Percentiles rank a stretch among this genome's conserved stretches.
phyloP scores from a whole-genome alignment of 2,329 filamentous ascomycete species.

The Diaporthe eres region DNA sequence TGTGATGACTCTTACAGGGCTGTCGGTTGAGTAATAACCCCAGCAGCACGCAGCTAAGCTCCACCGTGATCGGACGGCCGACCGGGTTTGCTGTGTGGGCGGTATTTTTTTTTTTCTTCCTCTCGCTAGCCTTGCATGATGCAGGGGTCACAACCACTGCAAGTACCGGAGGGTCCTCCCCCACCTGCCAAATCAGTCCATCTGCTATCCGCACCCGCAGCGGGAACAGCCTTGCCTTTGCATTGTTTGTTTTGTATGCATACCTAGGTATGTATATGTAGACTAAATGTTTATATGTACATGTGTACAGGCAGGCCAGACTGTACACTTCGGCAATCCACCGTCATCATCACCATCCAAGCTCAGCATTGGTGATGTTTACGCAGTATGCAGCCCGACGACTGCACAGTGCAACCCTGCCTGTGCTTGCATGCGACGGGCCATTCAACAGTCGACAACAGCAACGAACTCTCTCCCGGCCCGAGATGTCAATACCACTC shows the following conservation, averaged over 20 bases:
- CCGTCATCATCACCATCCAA: neutral
- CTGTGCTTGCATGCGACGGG: neutral
- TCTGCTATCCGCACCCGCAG: neutral
- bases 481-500: slow-evolving; percentile 15
- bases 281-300: neutral
- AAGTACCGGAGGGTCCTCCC: slow-evolving; percentile 11
- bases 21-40: slow-evolving; percentile 31
- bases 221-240: neutral
- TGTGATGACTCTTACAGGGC: slow-evolving; percentile 32
- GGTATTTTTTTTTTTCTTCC: slow-evolving; percentile 2
- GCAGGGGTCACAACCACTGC: slow-evolving; percentile 16
- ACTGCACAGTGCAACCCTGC: neutral
- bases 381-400: slow-evolving; percentile 3
- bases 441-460: slow-evolving; percentile 1
- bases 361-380: neutral
- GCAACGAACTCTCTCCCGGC: slow-evolving; percentile 2
- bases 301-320: neutral
- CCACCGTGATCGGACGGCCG: slow-evolving; percentile 29
- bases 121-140: slow-evolving; percentile 17
- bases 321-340: neutral
- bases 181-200: slow-evolving; percentile 21
- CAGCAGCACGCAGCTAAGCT: slow-evolving; percentile 17
- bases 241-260: neutral
- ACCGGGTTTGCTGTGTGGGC: slow-evolving; percentile 19
- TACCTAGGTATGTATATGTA: neutral